Conservation (phyloP, 2,329 filamentous ascomycete species). For the Aureobasidium sp. region DNA sequence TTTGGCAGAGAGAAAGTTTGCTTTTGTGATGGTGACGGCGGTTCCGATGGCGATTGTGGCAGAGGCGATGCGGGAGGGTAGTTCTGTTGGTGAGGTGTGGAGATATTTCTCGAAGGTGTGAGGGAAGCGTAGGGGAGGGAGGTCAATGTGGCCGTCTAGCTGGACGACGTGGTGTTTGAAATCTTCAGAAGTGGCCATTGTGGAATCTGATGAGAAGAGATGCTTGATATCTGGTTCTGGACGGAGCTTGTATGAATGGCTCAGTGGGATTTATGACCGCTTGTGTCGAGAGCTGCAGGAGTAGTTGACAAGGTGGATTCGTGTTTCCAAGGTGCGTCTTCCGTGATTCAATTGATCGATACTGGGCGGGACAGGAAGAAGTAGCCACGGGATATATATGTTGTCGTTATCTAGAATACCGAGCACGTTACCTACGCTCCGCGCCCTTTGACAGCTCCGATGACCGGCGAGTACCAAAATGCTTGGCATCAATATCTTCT, state of each 20-base stretch:
- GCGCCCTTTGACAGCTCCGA: constrained; percentile 6
- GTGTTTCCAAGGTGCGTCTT: no score
- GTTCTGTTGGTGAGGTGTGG: constrained; percentile 28
- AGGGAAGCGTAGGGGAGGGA: constrained; percentile 36
- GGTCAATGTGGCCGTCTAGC: constrained; percentile 41
- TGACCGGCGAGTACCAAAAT: background rate
- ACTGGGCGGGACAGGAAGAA: no score
- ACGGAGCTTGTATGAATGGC: no score
- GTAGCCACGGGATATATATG: background rate
- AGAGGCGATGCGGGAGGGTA: constrained; percentile 37
- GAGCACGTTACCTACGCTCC: background rate
- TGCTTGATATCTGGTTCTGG: background rate
- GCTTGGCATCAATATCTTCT: background rate
- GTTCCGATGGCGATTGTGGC: constrained; percentile 43
- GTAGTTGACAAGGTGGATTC: no score
- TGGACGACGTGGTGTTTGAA: constrained; percentile 41
- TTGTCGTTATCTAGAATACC: background rate
- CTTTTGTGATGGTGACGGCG: constrained; percentile 35
- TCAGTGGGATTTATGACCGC: no score
- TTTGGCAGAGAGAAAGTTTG: constrained; percentile 34
- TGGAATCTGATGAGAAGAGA: background rate
- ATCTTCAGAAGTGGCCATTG: background rate
- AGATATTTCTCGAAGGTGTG: constrained; percentile 36
- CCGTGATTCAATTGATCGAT: no score
- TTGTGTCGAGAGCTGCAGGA: no score